Conservation (phyloP, 1,284 basidiomycete genomes). For the Cystobasidiaceae sp. region DNA sequence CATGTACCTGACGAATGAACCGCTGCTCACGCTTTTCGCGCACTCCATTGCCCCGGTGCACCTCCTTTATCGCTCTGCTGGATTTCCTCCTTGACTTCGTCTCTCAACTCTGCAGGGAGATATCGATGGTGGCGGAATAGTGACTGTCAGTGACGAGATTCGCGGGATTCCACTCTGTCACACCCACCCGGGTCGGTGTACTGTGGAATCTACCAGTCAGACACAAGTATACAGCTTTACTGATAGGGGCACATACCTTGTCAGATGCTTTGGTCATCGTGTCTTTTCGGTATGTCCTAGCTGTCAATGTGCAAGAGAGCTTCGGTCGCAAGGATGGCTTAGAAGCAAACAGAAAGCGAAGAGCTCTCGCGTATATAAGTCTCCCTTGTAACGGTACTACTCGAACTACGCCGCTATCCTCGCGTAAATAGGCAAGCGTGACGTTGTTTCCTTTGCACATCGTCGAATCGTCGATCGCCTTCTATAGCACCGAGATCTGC, state of each 20-base stretch:
- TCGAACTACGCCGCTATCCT: too few relatives aligned
- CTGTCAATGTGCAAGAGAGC: not conserved
- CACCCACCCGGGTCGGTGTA: conserved; percentile 20
- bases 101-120: conserved; percentile 13
- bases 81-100: conserved; percentile 31
- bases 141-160: not conserved
- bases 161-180: too few relatives aligned
- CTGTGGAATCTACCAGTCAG: not conserved
- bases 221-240: not conserved
- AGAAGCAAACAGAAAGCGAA: too few relatives aligned
- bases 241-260: not conserved
- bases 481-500: too few relatives aligned
- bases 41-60: conserved; percentile 26
- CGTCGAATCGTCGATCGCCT: too few relatives aligned
- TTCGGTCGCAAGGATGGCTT: not conserved
- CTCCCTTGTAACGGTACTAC: too few relatives aligned
- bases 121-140: too few relatives aligned
- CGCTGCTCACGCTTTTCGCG: conserved; percentile 14
- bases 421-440: too few relatives aligned
- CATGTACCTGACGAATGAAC: not conserved
- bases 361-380: too few relatives aligned
- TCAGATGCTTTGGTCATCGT: conserved; percentile 1
- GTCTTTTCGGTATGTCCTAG: not conserved
- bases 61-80: conserved; percentile 26
- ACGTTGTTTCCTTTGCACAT: too few relatives aligned